Conservation (phyloP, 2,329 filamentous ascomycete species). For the Clonostachys sp. region DNA sequence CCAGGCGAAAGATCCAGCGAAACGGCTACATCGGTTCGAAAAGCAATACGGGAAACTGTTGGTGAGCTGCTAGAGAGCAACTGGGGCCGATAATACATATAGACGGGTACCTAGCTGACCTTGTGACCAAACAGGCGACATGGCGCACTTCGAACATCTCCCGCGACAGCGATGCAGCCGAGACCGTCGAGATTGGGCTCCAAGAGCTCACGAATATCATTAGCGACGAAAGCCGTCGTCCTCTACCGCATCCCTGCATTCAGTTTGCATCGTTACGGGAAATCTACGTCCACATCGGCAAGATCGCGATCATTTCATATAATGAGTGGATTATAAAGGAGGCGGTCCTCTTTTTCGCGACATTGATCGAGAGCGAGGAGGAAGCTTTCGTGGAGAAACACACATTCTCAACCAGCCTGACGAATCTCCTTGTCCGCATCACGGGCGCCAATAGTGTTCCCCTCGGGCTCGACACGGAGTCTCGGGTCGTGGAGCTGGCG, state of each 20-base stretch:
- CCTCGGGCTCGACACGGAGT: conserved; percentile 77
- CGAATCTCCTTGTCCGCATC: conserved; percentile 78
- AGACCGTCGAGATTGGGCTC: conserved; percentile 57
- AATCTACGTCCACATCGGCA: conserved; percentile 83
- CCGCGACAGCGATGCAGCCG: conserved; percentile 56
- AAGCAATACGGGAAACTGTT: conserved; percentile 60
- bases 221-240: conserved; percentile 82
- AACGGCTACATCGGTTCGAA: conserved; percentile 62
- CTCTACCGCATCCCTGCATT: conserved; percentile 87
- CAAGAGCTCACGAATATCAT: conserved; percentile 68
- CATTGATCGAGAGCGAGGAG: conserved; percentile 92
- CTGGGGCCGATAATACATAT: no score
- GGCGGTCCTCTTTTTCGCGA: conserved; percentile 81
- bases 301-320: conserved; percentile 80
- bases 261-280: conserved; percentile 81
- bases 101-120: not conserved
- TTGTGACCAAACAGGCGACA: conserved; percentile 30
- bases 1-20: conserved; percentile 57
- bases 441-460: conserved; percentile 68
- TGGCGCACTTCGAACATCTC: conserved; percentile 61
- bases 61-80: conserved; percentile 28
- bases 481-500: conserved; percentile 83
- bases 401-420: conserved; percentile 80
- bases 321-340: conserved; percentile 84
- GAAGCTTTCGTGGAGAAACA: conserved; percentile 89